Evolutionary conservation across 495 filamentous ascomycete species (phyloP).

Genomic region (Daldinia loculata): DNA sequence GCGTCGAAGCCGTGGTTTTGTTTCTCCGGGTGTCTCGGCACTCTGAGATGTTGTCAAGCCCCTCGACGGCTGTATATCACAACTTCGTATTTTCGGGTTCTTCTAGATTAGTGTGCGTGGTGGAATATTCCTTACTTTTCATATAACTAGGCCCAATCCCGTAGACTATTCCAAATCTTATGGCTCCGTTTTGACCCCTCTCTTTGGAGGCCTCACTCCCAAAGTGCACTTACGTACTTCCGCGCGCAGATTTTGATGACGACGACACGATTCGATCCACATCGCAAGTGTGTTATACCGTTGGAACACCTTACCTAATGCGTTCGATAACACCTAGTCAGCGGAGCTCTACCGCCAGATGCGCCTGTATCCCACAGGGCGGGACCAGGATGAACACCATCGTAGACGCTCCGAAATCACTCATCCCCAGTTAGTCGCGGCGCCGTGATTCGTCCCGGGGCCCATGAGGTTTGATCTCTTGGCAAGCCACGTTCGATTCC

Average conservation of each 20-base stretch:
- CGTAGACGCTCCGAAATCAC: neutral
- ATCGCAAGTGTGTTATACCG: neutral
- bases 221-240: neutral
- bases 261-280: neutral
- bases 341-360: neutral
- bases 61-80: neutral
- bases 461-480: slow-evolving; percentile 3
- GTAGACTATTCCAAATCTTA: neutral
- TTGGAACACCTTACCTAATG: neutral
- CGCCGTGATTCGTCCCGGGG: slow-evolving; percentile 14
- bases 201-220: neutral
- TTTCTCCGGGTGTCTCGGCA: neutral
- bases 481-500: slow-evolving; percentile 27
- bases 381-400: neutral
- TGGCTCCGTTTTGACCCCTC: neutral
- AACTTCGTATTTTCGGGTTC: neutral
- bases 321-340: neutral
- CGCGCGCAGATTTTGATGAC: neutral
- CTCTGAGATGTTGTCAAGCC: neutral
- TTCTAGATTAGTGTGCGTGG: neutral
- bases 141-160: neutral
- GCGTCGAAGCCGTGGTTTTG: neutral
- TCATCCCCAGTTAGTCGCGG: neutral
- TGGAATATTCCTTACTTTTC: neutral
- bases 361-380: neutral